Evolutionary conservation across 176 grass and related monocot species (phyloP).

Genomic region (Triticum aestivum): IWGSC_CS_RefSeq_v2.1 NC_057797.1:598731550-598732049

Average conservation of each 20-base stretch:
- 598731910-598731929: slow-evolving; percentile 39
- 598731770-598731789: not conserved
- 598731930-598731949: slow-evolving; percentile 48
- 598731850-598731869: slow-evolving; percentile 51
- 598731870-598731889: slow-evolving; percentile 54
- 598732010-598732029: slow-evolving; percentile 37
- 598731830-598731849: slow-evolving; percentile 21
- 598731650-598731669: too few species aligned
- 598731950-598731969: slow-evolving; percentile 23
- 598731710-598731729: too few species aligned
- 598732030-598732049: slow-evolving; percentile 33
- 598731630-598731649: too few species aligned
- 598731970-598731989: slow-evolving; percentile 38
- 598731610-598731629: too few species aligned
- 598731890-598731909: slow-evolving; percentile 25
- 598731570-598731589: too few species aligned
- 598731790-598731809: not conserved
- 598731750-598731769: too few species aligned
- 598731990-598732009: slow-evolving; percentile 75
- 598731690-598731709: too few species aligned
- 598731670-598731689: too few species aligned
- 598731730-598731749: too few species aligned
- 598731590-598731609: too few species aligned
- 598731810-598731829: not conserved
- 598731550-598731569: too few species aligned